phyloP scores from a whole-genome alignment of 345 rosid genomes.

The Microcos paniculata region DNA sequence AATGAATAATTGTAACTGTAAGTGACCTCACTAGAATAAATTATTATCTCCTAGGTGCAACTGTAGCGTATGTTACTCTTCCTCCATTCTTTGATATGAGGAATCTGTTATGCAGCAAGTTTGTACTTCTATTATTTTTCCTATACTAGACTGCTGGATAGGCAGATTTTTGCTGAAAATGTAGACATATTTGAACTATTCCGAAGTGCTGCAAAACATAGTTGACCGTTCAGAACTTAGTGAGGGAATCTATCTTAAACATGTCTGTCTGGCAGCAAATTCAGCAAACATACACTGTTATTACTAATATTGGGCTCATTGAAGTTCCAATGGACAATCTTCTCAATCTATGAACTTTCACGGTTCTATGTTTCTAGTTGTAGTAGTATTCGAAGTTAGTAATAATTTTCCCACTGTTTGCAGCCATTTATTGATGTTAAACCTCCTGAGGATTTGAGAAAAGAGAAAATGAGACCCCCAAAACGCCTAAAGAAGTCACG shows the following conservation, averaged over 20 bases:
- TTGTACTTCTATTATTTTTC: background rate
- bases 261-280: background rate
- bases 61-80: background rate
- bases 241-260: background rate
- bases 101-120: background rate
- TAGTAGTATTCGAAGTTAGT: background rate
- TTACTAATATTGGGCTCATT: background rate
- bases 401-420: slow-evolving; percentile 23
- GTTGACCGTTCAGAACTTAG: background rate
- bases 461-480: slow-evolving; percentile 54
- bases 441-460: slow-evolving; percentile 55
- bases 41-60: background rate
- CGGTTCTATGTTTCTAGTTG: background rate
- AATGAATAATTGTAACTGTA: background rate
- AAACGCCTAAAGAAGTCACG: slow-evolving; percentile 77
- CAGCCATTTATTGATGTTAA: slow-evolving; percentile 75
- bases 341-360: background rate
- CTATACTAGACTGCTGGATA: background rate
- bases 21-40: background rate
- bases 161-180: background rate
- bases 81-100: background rate
- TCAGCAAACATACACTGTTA: background rate
- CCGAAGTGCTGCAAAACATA: background rate
- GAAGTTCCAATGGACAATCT: background rate
- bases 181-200: background rate